Conservation (phyloP, 2,329 filamentous ascomycete species). For the Penicillium digitatum region DNA sequence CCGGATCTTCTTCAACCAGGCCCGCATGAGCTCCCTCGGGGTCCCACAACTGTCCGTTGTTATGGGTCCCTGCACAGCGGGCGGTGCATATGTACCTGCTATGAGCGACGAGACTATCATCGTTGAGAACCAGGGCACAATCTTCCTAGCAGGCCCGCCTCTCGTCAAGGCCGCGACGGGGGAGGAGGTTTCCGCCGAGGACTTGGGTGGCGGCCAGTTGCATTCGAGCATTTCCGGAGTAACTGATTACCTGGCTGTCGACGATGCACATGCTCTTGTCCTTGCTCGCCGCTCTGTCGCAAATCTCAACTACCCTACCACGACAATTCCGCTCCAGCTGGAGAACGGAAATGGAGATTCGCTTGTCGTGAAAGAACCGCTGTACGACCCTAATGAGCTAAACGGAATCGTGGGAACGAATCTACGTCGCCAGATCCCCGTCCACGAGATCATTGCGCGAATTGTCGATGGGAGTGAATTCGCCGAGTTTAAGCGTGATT, state of each 20-base stretch:
- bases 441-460: conserved; percentile 85
- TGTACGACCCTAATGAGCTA: conserved; percentile 76
- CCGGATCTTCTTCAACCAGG: conserved; percentile 97
- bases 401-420: conserved; percentile 87
- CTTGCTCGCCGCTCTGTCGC: conserved; percentile 77
- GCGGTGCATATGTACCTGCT: conserved; percentile 90
- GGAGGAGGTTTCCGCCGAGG: conserved; percentile 84
- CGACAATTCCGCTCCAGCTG: conserved; percentile 32
- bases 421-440: conserved; percentile 76
- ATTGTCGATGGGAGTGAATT: conserved; percentile 89
- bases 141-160: conserved; percentile 91
- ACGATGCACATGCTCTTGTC: conserved; percentile 86
- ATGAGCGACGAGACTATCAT: conserved; percentile 99
- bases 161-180: conserved; percentile 95
- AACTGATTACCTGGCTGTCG: conserved; percentile 89
- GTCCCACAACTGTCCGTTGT: conserved; percentile 94
- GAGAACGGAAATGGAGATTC: conserved; percentile 16
- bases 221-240: conserved; percentile 90
- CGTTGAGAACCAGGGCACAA: conserved; percentile 90
- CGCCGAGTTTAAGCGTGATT: conserved; percentile 89
- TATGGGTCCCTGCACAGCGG: conserved; percentile 95
- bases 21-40: conserved; percentile 79
- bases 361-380: conserved; percentile 62
- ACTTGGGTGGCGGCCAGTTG: conserved; percentile 82
- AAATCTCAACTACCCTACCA: conserved; percentile 82